Percentiles rank a stretch among this genome's conserved stretches.
These are phyloP conservation scores for Sporothrix pallida DNA, from an alignment of 2,329 filamentous ascomycete genomes.

Conservation along the genomic window DNA sequence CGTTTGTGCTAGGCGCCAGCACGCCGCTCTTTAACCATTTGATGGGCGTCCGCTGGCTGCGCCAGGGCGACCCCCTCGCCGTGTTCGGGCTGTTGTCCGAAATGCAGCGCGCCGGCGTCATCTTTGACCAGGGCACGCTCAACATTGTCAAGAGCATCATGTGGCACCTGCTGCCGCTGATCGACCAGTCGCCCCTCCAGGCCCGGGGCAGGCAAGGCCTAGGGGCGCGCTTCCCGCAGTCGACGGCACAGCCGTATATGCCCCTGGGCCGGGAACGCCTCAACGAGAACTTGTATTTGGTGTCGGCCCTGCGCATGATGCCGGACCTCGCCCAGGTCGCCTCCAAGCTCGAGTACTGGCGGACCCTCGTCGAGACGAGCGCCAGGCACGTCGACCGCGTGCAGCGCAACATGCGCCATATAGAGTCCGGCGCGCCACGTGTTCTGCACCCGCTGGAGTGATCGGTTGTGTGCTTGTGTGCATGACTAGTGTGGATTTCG, in stretches of 20 bases:
- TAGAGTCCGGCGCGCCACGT: no score
- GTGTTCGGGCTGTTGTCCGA: conserved; percentile 65
- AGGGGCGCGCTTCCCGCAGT: no score
- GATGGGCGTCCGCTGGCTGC: conserved; percentile 65
- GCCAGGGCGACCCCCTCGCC: conserved; percentile 61
- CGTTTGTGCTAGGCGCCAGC: conserved; percentile 73
- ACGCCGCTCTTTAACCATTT: conserved; percentile 73
- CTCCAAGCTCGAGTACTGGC: no score
- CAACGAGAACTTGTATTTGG: no score
- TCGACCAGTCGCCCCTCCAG: neutral
- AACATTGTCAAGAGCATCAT: conserved; percentile 47
- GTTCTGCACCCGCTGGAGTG: neutral
- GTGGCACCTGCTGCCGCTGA: conserved; percentile 33
- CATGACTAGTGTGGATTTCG: neutral
- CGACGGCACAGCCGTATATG: no score
- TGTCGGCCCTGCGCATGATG: no score
- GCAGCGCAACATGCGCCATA: no score
- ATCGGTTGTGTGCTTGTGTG: neutral
- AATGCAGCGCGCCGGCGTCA: conserved; percentile 68
- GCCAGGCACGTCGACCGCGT: no score
- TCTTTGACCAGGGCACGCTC: conserved; percentile 59
- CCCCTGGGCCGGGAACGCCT: no score
- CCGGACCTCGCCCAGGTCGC: no score
- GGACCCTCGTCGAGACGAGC: no score
- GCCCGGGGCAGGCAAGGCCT: no score